Evolutionary conservation across 257 asterid genomes (phyloP).

Genomic region (Solanum phureja): DNA sequence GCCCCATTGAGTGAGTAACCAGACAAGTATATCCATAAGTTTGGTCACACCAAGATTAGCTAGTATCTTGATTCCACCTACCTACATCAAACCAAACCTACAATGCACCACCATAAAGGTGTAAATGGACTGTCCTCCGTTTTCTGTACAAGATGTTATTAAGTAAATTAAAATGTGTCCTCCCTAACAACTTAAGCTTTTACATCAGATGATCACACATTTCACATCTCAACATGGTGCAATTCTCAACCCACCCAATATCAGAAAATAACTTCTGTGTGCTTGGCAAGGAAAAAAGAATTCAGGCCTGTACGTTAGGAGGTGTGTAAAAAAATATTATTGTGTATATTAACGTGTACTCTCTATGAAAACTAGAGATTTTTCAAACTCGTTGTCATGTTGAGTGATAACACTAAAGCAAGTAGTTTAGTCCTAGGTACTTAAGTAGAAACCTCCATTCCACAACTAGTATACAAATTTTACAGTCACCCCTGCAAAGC

Average conservation of each 20-base stretch:
- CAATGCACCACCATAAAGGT: background rate
- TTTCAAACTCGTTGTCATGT: background rate
- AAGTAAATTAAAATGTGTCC: background rate
- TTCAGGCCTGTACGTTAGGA: background rate
- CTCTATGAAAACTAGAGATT: background rate
- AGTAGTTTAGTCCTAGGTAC: background rate
- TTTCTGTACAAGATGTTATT: background rate
- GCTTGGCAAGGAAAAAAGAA: background rate
- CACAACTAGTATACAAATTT: background rate
- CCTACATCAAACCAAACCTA: background rate
- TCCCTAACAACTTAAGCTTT: background rate
- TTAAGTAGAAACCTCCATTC: background rate
- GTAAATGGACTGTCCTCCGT: background rate
- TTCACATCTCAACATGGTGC: background rate
- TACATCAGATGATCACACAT: background rate
- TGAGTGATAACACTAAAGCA: background rate
- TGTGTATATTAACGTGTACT: background rate
- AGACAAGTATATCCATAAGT: background rate
- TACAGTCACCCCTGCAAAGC: background rate
- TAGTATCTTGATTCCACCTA: background rate
- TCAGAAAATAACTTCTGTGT: background rate
- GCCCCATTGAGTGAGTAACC: background rate
- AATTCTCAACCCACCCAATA: background rate
- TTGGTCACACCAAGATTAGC: background rate
- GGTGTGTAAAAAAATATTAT: background rate